Conservation (phyloP, 2,329 filamentous ascomycete species). For the Exutisphaerella laricina region DNA sequence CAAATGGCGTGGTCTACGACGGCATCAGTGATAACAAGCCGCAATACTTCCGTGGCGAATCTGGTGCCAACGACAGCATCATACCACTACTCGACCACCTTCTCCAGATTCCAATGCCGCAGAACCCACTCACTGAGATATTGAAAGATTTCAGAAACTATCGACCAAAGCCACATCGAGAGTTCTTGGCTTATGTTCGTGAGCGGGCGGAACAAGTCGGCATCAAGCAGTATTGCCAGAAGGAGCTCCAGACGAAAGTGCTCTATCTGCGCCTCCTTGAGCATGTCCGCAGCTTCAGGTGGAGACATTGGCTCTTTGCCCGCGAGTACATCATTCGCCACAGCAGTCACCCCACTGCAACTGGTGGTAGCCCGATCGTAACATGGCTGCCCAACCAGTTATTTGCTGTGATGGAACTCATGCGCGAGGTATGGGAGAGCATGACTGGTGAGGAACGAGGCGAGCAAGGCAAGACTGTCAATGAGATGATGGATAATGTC, state of each 20-base stretch:
- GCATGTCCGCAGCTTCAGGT: conserved; percentile 74
- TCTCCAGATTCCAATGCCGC: conserved; percentile 78
- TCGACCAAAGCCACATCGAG: conserved; percentile 79
- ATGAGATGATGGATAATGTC: conserved; percentile 61
- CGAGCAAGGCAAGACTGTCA: conserved; percentile 19
- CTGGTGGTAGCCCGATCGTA: conserved; percentile 74
- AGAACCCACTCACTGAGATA: conserved; percentile 82
- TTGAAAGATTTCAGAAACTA: conserved; percentile 85
- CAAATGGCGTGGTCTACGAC: conserved; percentile 83
- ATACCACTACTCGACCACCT: conserved; percentile 82
- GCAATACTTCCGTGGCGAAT: conserved; percentile 82
- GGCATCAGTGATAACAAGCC: conserved; percentile 62
- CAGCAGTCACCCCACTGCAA: conserved; percentile 69
- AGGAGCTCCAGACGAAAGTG: conserved; percentile 33
- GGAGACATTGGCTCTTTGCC: conserved; percentile 81
- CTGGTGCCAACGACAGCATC: conserved; percentile 91
- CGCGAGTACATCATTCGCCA: conserved; percentile 78
- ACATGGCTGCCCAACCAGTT: conserved; percentile 82
- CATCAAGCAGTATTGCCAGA: conserved; percentile 51
- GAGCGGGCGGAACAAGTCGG: conserved; percentile 47
- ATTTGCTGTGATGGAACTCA: conserved; percentile 65
- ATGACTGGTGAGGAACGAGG: conserved; percentile 17
- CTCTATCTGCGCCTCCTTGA: conserved; percentile 53
- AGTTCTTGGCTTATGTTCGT: conserved; percentile 70
- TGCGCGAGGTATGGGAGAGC: conserved; percentile 53